Base-by-base conservation (phyloP, 108 stramenopile species). In the Ochromonas danica region DNA sequence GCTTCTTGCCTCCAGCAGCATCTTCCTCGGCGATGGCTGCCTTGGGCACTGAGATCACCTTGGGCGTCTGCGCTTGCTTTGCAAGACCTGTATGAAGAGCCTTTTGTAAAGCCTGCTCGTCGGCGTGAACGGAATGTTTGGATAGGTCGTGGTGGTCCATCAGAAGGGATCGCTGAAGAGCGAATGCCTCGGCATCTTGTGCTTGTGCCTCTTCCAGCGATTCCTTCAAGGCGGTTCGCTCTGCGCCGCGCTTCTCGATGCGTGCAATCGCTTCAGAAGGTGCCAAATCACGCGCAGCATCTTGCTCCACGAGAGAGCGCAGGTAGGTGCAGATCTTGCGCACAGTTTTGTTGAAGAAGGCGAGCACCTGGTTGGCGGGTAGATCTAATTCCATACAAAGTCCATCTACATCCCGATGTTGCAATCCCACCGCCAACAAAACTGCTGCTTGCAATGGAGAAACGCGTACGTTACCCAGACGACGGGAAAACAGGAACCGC, bases 301-400 rank as follows among this genome's bases (percentile, higher is more conserved):
- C 72, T 14, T 38, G 6, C 51, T 75, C 72, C 17, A 93, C 85
- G 78, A 94, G 78, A 36, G 74, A 79, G 78, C 93, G 86, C 42
- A 96, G 83, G 3, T 91, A 86, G 72, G 93, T 81, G 3, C 90
- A 91, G 61, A 95, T 82, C 84, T 97, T 97, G 43, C 93, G 87
- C 6, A 97, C 83, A 1, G 93, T 91, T 85, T 97, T 97, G 85
- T 97, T 97, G 85, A 96, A 97, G 90, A 96, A 93, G 62, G 97
- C 97, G 41, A 97, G 71, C 1, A 94, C 89, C 81, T 96, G 94
- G 61, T 92, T 92, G 28, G 88, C 80, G 6, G 97, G 97, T 71
- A 95, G 85, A 33, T 90, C 91, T 36, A 95, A 74, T 81, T 97
- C 97, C 28, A 71, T 57, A 2, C 86, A 91, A 40, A 97, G 62